Conservation (phyloP, 2,329 filamentous ascomycete species). For the Sporothrix variecibatus region DNA sequence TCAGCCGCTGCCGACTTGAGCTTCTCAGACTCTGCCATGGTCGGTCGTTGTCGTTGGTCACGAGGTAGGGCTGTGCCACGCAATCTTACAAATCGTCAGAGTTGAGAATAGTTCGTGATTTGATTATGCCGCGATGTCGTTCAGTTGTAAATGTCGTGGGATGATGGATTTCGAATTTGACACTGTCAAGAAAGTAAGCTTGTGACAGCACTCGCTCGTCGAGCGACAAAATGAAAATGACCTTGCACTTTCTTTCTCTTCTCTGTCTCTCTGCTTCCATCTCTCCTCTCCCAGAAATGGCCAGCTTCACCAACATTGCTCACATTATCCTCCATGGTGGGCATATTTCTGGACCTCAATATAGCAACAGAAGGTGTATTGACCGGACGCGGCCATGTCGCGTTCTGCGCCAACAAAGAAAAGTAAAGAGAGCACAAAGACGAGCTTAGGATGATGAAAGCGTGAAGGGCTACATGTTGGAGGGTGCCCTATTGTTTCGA, state of each 20-base stretch:
- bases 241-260: not conserved
- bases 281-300: not conserved
- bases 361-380: not conserved
- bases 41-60: not conserved
- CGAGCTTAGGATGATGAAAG: not conserved
- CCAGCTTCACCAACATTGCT: not conserved
- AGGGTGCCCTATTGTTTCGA: not conserved
- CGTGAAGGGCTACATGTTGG: not conserved
- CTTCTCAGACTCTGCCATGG: not conserved
- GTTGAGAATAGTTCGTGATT: not conserved
- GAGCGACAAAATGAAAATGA: not conserved
- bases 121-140: not conserved
- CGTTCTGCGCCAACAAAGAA: not conserved
- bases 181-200: not conserved
- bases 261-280: no score
- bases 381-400: constrained; percentile 17
- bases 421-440: not conserved
- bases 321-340: not conserved
- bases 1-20: not conserved
- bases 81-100: not conserved
- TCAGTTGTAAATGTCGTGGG: not conserved
- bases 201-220: not conserved
- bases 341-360: not conserved
- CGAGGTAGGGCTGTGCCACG: not conserved
- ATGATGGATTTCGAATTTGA: not conserved